Conservation (phyloP, 2,329 filamentous ascomycete species). For the Whalleya microplaca region DNA sequence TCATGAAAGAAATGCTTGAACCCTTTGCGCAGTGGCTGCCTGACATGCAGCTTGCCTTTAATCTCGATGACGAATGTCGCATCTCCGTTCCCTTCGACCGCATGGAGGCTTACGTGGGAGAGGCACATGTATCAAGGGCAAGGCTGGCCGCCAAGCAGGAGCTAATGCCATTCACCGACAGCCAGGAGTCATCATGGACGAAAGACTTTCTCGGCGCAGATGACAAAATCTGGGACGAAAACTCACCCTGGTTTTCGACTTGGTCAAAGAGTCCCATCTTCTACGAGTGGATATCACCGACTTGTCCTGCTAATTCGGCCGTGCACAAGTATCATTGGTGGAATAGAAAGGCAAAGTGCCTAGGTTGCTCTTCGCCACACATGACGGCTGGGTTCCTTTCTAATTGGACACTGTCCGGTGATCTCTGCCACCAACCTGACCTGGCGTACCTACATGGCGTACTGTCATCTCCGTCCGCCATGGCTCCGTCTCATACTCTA, state of each 20-base stretch:
- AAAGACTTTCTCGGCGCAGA: conserved; percentile 28
- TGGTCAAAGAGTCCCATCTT: conserved; percentile 39
- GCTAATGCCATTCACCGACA: conserved; percentile 26
- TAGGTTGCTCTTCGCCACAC: conserved; percentile 41
- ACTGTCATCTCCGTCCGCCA: conserved; percentile 49
- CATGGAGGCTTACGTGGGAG: conserved; percentile 41
- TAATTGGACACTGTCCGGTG: conserved; percentile 45
- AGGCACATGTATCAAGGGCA: conserved; percentile 24
- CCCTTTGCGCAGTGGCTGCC: conserved; percentile 50
- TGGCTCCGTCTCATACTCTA: conserved; percentile 48
- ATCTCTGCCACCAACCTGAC: conserved; percentile 56
- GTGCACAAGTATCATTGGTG: conserved; percentile 46
- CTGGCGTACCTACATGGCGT: conserved; percentile 56
- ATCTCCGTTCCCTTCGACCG: conserved; percentile 49
- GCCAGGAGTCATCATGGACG: conserved; percentile 29
- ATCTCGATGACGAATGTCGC: conserved; percentile 54
- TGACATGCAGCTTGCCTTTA: conserved; percentile 58
- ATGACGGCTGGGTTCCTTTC: conserved; percentile 45
- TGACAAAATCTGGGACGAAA: conserved; percentile 29
- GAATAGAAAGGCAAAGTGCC: conserved; percentile 42
- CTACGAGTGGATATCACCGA: conserved; percentile 41
- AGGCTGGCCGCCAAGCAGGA: conserved; percentile 32
- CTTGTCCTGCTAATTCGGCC: conserved; percentile 52
- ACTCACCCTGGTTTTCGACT: conserved; percentile 31
- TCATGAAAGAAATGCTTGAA: conserved; percentile 42